A percentile compares a stretch with the other conserved stretches of the same genome.
These are phyloP conservation scores for Xerocomus potaroensis DNA, from an alignment of 768 basidiomycete species.

Conservation along the genomic window DNA sequence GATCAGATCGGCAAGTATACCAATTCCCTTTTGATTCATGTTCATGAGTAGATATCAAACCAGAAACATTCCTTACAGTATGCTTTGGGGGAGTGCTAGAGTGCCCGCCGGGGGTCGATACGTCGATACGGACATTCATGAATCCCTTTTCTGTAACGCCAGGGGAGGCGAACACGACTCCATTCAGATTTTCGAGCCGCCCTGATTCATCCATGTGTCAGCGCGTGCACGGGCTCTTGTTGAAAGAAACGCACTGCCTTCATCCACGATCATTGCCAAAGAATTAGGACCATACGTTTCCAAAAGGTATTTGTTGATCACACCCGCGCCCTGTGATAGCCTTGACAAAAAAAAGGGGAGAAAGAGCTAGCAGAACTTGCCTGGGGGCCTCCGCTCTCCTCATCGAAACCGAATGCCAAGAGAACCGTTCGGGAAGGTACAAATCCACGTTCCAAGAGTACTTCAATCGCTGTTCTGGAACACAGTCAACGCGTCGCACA, in stretches of 20 bases:
- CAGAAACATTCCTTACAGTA: too few species aligned
- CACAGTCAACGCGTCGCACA: neutral
- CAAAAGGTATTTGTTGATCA: constrained; percentile 38
- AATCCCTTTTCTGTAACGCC: constrained; percentile 41
- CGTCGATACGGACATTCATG: constrained; percentile 38
- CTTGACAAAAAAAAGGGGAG: neutral
- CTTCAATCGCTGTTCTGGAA: constrained; percentile 25
- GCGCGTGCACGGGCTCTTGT: neutral
- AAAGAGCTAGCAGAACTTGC: constrained; percentile 26
- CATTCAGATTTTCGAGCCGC: constrained; percentile 26
- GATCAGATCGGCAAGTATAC: neutral
- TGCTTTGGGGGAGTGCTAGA: constrained; percentile 50
- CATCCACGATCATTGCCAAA: constrained; percentile 55
- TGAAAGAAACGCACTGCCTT: constrained; percentile 39
- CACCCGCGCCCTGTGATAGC: constrained; percentile 36
- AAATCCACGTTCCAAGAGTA: constrained; percentile 27
- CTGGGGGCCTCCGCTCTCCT: constrained; percentile 37
- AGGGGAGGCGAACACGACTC: constrained; percentile 30
- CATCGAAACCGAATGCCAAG: constrained; percentile 42
- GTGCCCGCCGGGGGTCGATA: constrained; percentile 49
- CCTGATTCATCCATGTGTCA: constrained; percentile 20
- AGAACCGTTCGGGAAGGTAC: constrained; percentile 29
- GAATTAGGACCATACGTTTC: constrained; percentile 45
- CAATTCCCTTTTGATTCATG: neutral
- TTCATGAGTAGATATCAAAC: neutral